These are phyloP conservation scores for Verbascum thapsus DNA, from an alignment of 257 asterid species.

Conservation along the genomic window DNA sequence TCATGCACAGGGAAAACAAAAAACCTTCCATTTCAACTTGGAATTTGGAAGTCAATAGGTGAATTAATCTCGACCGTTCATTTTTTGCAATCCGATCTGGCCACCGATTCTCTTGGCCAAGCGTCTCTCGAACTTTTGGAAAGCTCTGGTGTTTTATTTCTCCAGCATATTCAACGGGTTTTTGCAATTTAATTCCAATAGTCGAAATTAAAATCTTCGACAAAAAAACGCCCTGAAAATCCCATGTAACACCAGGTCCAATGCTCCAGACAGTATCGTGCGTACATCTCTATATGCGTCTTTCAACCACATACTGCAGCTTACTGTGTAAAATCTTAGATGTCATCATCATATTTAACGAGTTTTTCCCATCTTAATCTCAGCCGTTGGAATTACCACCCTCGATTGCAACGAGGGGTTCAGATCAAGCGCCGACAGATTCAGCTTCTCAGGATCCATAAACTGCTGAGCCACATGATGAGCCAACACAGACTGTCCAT, in stretches of 20 bases:
- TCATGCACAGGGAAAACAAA: slow-evolving; percentile 38
- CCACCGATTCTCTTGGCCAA: slow-evolving; percentile 2
- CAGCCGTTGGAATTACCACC: slow-evolving; percentile 30
- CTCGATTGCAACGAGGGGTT: slow-evolving; percentile 46
- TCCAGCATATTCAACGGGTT: slow-evolving; percentile 9
- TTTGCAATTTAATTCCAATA: slow-evolving; percentile 8
- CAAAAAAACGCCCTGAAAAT: slow-evolving; percentile 33
- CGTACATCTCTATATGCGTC: too few relatives aligned
- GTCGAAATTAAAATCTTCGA: slow-evolving; percentile 33
- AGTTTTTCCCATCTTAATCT: slow-evolving; percentile 7
- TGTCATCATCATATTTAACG: neutral
- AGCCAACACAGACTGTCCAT: slow-evolving; percentile 70
- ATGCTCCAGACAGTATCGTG: too few relatives aligned
- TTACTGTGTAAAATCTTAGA: too few relatives aligned
- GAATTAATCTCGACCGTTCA: slow-evolving; percentile 32
- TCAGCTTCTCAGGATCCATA: slow-evolving; percentile 63
- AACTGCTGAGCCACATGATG: slow-evolving; percentile 83
- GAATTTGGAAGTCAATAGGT: slow-evolving; percentile 38
- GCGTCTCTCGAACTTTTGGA: slow-evolving; percentile 14
- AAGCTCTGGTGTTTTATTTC: slow-evolving; percentile 29
- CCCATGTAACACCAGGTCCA: slow-evolving; percentile 22
- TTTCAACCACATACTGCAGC: too few relatives aligned
- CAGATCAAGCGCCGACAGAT: slow-evolving; percentile 59
- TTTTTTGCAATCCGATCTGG: slow-evolving; percentile 41
- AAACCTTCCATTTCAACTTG: slow-evolving; percentile 29